Evolutionary conservation across 1,284 basidiomycete species (phyloP).

Genomic region (Cystobasidium slooffiae): DNA sequence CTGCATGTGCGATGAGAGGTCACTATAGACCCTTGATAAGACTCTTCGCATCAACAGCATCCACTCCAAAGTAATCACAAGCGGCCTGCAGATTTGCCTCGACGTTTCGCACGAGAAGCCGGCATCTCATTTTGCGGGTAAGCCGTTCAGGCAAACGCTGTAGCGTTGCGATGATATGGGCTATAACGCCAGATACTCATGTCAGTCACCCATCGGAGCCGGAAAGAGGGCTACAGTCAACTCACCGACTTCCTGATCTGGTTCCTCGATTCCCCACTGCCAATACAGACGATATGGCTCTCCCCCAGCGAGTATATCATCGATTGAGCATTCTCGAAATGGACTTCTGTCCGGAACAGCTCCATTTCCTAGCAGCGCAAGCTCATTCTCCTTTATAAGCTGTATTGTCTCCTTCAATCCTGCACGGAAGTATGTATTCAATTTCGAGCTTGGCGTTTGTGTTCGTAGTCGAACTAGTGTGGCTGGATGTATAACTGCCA

Average conservation of each 20-base stretch:
- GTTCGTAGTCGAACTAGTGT: slow-evolving; percentile 33
- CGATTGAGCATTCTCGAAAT: background rate
- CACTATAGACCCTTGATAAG: too few species aligned
- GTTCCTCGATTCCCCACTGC: slow-evolving; percentile 24
- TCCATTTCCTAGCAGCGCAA: slow-evolving; percentile 20
- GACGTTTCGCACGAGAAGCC: slow-evolving; percentile 32
- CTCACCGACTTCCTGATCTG: slow-evolving; percentile 33
- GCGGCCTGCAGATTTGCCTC: slow-evolving; percentile 1
- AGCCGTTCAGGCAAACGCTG: slow-evolving; percentile 19
- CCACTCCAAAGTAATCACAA: slow-evolving; percentile 23
- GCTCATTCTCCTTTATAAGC: slow-evolving; percentile 24
- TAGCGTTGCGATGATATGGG: slow-evolving; percentile 21
- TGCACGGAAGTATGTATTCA: slow-evolving; percentile 18
- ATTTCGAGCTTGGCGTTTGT: slow-evolving; percentile 4
- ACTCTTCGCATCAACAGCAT: slow-evolving; percentile 28
- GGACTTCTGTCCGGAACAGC: slow-evolving; percentile 15
- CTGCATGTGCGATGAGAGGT: too few species aligned
- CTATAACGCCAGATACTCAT: background rate
- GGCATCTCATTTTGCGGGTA: background rate
- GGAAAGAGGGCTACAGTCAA: background rate
- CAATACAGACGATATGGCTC: slow-evolving; percentile 23
- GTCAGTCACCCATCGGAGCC: background rate
- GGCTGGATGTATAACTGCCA: slow-evolving; percentile 24
- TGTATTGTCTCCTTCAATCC: slow-evolving; percentile 23
- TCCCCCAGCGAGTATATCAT: slow-evolving; percentile 27